Evolutionary conservation across 31 red algal species (phyloP), one percentile per base, ranked within the genome.

Genomic region (Endocladia muricata): DNA sequence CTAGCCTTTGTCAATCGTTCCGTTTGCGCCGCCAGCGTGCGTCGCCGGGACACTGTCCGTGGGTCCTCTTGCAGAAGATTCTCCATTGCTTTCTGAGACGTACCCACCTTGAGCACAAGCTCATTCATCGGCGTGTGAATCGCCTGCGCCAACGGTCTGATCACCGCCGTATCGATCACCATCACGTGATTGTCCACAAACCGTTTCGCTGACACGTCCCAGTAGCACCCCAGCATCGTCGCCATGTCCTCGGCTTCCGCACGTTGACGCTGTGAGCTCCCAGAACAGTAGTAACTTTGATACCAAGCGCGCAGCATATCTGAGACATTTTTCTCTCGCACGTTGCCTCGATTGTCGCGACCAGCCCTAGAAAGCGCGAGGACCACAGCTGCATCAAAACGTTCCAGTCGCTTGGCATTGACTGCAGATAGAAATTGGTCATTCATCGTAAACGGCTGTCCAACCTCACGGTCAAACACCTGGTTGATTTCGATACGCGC

Each of bases 301-400:
- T 85, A 85, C 82, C 82, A 85, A 26, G 72, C 82, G 38, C 73
- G 72, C 43, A 76, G 73, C 72, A 86, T 77, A 28, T 86, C 82
- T 55, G 82, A 77, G 25, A 77, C 73, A 54, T 69, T 69, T 44
- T 76, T 77, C 17, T 76, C 82, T 36, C 72, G 73, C 11, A 83
- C 49, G 22, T 76, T 77, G 11, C 73, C 70, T 32, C 73, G 72
- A 25, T 26, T 31, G 61, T 70, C 82, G 3, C 73, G 63, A 25
- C 64, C 71, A 2, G 71, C 60, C 0, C 82, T 38, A 35, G 82
- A 63, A 40, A 85, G 71, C 29, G 82, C 82, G 13, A 85, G 25
- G 33, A 68, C 54, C 0, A 85, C 82, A 19, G 82, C 82, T 29
- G 41, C 44, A 38, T 77, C 82, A 28, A 86, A 76, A 7, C 82